These are phyloP conservation scores for Aspergillus affinis DNA, from an alignment of 495 filamentous ascomycete genomes.

Conservation along the genomic window DNA sequence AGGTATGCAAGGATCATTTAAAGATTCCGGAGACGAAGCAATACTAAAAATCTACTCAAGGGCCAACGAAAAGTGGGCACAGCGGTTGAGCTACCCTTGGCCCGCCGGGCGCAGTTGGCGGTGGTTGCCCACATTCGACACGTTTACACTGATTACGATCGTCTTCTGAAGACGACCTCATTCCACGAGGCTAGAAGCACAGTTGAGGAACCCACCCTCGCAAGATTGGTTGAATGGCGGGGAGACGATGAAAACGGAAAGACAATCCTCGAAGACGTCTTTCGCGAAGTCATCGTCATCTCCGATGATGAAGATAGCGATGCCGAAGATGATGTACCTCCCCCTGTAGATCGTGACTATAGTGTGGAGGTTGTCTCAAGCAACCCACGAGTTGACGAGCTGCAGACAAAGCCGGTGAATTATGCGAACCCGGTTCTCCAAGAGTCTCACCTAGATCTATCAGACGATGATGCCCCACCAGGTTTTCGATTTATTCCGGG, in stretches of 20 bases:
- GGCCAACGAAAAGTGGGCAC: constrained; percentile 67
- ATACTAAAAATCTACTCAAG: constrained; percentile 21
- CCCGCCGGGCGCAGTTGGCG: constrained; percentile 76
- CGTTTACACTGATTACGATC: constrained; percentile 82
- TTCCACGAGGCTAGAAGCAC: constrained; percentile 68
- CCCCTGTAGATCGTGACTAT: constrained; percentile 25
- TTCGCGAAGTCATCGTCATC: constrained; percentile 79
- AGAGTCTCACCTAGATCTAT: constrained; percentile 28
- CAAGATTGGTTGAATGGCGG: constrained; percentile 80
- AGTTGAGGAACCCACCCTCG: constrained; percentile 69
- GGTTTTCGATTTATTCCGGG: constrained; percentile 37
- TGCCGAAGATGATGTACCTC: constrained; percentile 38
- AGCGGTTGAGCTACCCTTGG: constrained; percentile 61
- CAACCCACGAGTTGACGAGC: constrained; percentile 32
- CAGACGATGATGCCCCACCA: constrained; percentile 39
- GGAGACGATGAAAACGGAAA: constrained; percentile 78
- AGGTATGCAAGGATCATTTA: constrained; percentile 51
- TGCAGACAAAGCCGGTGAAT: constrained; percentile 32
- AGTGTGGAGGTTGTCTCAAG: constrained; percentile 44
- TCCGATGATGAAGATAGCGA: constrained; percentile 74
- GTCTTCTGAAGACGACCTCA: constrained; percentile 60
- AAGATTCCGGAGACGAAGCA: constrained; percentile 12
- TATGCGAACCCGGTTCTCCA: constrained; percentile 17
- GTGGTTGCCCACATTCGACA: constrained; percentile 87
- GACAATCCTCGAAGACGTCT: constrained; percentile 73